phyloP scores from a whole-genome alignment of 306 rosid genomes.

The Luffa aegyptiaca region DNA sequence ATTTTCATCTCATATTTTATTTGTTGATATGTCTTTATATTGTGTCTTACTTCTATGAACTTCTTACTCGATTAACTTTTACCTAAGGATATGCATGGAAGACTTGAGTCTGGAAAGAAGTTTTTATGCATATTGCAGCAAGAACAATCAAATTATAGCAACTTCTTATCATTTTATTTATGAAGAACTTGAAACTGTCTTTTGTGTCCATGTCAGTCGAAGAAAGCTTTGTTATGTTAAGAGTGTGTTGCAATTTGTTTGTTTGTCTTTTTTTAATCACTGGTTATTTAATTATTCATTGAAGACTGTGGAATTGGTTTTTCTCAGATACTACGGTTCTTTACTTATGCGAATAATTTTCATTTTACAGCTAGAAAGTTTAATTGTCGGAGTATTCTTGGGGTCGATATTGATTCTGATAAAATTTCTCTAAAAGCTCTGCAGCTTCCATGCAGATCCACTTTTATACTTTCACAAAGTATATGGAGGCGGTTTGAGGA shows the following conservation, averaged over 20 bases:
- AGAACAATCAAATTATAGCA: too few relatives aligned
- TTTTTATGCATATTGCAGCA: too few relatives aligned
- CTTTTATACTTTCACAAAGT: not conserved
- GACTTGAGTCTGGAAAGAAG: too few relatives aligned
- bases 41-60: not conserved
- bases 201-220: not conserved
- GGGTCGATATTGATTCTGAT: conserved; percentile 79
- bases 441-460: too few relatives aligned
- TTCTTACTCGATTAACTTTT: not conserved
- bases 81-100: too few relatives aligned
- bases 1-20: not conserved
- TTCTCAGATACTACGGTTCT: not conserved
- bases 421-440: conserved; percentile 21
- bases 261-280: not conserved
- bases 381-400: conserved; percentile 61
- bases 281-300: too few relatives aligned
- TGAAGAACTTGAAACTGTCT: too few relatives aligned
- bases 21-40: not conserved
- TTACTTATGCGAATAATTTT: not conserved
- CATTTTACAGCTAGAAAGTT: conserved; percentile 51
- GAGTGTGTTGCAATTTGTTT: not conserved
- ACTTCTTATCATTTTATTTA: too few relatives aligned
- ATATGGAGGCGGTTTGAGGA: not conserved
- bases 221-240: not conserved
- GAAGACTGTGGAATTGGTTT: too few relatives aligned